Percentiles rank a stretch among this genome's conserved stretches.
Evolutionary conservation across 371 early-diverging fungal genomes (phyloP).

Genomic region (Sporodiniella umbellata): DNA sequence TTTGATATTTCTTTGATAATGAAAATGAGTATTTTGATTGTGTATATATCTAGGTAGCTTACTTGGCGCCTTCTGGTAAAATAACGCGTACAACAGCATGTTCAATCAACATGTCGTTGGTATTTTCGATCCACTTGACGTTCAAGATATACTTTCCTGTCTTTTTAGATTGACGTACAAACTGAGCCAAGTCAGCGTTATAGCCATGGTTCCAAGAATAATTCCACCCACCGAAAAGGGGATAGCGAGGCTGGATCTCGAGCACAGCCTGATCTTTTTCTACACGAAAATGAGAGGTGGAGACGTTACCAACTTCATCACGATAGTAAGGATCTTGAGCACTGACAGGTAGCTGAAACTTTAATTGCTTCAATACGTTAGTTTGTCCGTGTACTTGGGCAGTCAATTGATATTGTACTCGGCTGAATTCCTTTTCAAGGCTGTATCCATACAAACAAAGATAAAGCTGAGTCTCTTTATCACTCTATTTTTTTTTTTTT

Average conservation of each 20-base stretch:
- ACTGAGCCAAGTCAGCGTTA: slow-evolving; percentile 62
- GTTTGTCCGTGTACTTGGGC: slow-evolving; percentile 49
- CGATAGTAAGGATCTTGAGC: slow-evolving; percentile 82
- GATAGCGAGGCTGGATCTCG: slow-evolving; percentile 84
- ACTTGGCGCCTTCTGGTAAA: slow-evolving; percentile 92
- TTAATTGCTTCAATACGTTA: slow-evolving; percentile 55
- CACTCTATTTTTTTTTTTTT: too few species aligned
- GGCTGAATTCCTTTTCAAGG: slow-evolving; percentile 72
- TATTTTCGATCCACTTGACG: slow-evolving; percentile 66
- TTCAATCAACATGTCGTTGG: slow-evolving; percentile 63
- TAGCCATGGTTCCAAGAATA: slow-evolving; percentile 94
- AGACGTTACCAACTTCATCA: slow-evolving; percentile 96
- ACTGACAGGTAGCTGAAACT: slow-evolving; percentile 59
- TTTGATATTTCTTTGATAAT: slow-evolving; percentile 50
- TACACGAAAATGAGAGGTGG: slow-evolving; percentile 75
- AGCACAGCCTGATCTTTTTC: slow-evolving; percentile 54
- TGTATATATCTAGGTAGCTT: slow-evolving; percentile 26
- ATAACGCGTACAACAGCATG: slow-evolving; percentile 69
- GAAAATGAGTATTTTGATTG: too few species aligned
- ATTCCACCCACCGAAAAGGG: slow-evolving; percentile 94
- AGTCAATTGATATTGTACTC: slow-evolving; percentile 62
- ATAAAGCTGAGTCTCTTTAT: background rate
- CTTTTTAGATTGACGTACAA: slow-evolving; percentile 50
- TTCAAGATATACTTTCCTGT: slow-evolving; percentile 56
- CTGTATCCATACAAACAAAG: too few species aligned